Evolutionary conservation across 2,329 filamentous ascomycete genomes (phyloP), one percentile per base, ranked within the genome.

Genomic region (Metarhizium anisopliae): DNA sequence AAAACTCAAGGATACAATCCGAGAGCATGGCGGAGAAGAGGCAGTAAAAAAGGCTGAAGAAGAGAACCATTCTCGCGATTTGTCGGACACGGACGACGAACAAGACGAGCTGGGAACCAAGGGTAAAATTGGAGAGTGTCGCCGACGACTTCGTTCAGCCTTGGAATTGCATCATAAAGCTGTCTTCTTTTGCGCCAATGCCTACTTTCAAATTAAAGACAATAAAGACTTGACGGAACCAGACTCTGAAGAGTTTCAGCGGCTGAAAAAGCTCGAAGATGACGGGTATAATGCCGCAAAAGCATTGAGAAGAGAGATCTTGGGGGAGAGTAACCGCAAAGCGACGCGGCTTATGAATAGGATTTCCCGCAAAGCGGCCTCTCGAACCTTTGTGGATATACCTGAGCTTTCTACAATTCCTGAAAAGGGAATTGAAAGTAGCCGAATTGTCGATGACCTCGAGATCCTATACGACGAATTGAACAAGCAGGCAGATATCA

Each of bases 121-220:
- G 35, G 64, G 68, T 0, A 79, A 79, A 18, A 62, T 89, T 29
- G 75, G 78, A 51, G 78, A 83, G 42, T 78, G 80, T 52, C 82
- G 85, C 38, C 82, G 85, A 38, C 63, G 84, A 47, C 74, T 96
- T 25, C 85, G 90, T 10, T 79, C 77, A 20, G 85, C 89, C 2
- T 74, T 96, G 18, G 90, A 95, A 66, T 70, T 95, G 47, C 81
- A 93, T 58, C 93, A 96, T 67, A 84, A 86, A 60, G 90, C 87
- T 35, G 78, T 83, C 1, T 96, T 96, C 72, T 96, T 95, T 66
- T 86, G 86, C 30, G 90, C 86, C 14, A 96, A 91, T 62, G 87
- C 85, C 0, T 85, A 86, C 61, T 96, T 85, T 65, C 90, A 96
- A 65, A 87, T 95, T 59, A 94, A 92, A 65, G 81, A 83, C 0